These are phyloP conservation scores for Betula pendula DNA, from an alignment of 306 rosid species.

Conservation along the genomic window DNA sequence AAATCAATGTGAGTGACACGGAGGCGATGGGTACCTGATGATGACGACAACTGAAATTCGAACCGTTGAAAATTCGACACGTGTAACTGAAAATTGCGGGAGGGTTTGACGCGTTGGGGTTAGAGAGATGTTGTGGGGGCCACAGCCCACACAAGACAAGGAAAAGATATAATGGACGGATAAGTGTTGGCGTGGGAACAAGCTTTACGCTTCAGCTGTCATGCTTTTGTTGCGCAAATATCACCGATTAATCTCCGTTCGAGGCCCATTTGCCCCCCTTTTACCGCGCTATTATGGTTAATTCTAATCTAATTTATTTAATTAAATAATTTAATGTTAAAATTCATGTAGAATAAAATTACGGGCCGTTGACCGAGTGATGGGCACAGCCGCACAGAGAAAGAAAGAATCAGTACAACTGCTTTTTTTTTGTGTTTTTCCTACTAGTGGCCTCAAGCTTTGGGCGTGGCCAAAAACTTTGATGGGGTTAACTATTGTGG, in stretches of 20 bases:
- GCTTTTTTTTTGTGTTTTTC: too few species aligned
- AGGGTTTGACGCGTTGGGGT: conserved; percentile 50
- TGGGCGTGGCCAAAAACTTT: too few species aligned
- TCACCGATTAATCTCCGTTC: conserved; percentile 25
- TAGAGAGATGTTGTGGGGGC: conserved; percentile 22
- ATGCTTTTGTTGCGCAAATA: conserved; percentile 44
- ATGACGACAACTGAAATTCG: conserved; percentile 50
- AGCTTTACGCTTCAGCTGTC: conserved; percentile 40
- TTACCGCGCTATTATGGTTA: background rate
- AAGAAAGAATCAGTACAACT: too few species aligned
- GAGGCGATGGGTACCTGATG: conserved; percentile 39
- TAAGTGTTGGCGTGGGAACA: conserved; percentile 50
- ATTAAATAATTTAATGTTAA: too few species aligned
- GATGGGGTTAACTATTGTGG: too few species aligned
- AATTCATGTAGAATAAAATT: too few species aligned
- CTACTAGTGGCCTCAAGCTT: too few species aligned
- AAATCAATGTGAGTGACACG: conserved; percentile 29
- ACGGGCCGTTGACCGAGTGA: too few species aligned
- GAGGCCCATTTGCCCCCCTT: conserved; percentile 31
- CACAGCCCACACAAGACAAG: conserved; percentile 25
- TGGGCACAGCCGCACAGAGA: too few species aligned
- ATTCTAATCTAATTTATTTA: too few species aligned
- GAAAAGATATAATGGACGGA: conserved; percentile 19
- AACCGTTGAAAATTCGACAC: conserved; percentile 41
- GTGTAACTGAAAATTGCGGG: background rate